A percentile compares a stretch with the other conserved stretches of the same genome.
These are phyloP conservation scores for Xylaria palmicola DNA, from an alignment of 495 filamentous ascomycete species.

Conservation along the genomic window DNA sequence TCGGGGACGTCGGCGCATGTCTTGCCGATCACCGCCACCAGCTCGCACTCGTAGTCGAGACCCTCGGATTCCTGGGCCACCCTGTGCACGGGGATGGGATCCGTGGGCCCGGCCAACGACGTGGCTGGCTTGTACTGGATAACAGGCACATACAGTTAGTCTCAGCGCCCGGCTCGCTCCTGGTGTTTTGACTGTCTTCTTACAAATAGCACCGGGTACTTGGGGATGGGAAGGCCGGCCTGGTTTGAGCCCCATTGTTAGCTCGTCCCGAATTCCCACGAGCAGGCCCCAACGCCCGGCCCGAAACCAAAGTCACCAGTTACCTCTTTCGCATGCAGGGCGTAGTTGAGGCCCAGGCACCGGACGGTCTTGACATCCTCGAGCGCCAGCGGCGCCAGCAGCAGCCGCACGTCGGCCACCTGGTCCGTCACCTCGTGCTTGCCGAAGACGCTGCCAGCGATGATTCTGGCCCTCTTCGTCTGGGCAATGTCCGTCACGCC, in stretches of 20 bases:
- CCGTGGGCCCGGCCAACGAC: slow-evolving; percentile 65
- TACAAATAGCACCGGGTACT: slow-evolving; percentile 75
- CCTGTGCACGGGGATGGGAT: slow-evolving; percentile 63
- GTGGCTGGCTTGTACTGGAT: slow-evolving; percentile 73
- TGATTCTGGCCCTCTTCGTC: slow-evolving; percentile 64
- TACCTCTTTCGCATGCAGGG: slow-evolving; percentile 73
- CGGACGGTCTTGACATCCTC: slow-evolving; percentile 72
- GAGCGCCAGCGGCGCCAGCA: slow-evolving; percentile 67
- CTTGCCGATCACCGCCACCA: slow-evolving; percentile 76
- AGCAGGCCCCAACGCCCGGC: background rate
- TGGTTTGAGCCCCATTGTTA: slow-evolving; percentile 24
- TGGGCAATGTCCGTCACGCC: slow-evolving; percentile 66
- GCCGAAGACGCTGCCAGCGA: slow-evolving; percentile 73
- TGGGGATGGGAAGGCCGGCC: slow-evolving; percentile 70
- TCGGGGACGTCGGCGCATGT: slow-evolving; percentile 66
- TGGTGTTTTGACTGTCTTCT: slow-evolving; percentile 19
- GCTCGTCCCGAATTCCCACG: background rate
- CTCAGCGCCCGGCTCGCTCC: background rate
- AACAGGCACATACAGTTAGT: background rate
- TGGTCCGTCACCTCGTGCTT: slow-evolving; percentile 69
- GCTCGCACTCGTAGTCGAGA: slow-evolving; percentile 83
- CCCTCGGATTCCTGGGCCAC: slow-evolving; percentile 40
- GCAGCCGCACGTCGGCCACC: slow-evolving; percentile 60
- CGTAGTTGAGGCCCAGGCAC: slow-evolving; percentile 81
- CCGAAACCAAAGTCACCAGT: background rate